Evolutionary conservation across 805 yeast species (phyloP), one percentile per base, ranked within the genome.

Genomic region (Hanseniaspora nectarophila): DNA sequence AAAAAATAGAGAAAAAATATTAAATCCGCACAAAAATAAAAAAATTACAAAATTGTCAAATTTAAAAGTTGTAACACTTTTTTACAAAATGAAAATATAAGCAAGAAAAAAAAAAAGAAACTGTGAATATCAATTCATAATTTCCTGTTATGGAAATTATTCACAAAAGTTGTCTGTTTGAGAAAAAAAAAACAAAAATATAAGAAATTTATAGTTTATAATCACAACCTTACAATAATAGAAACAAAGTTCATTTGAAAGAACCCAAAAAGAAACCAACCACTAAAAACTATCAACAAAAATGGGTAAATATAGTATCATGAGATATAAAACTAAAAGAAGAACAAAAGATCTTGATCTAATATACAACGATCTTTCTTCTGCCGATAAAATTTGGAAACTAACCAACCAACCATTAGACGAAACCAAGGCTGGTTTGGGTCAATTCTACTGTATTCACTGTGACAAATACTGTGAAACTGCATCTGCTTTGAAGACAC

Each of bases 381-480:
- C 79, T 3, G 72, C 75, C 37, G 83, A 80, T 35, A 69, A 81
- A n/a, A 81, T 87, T 52, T 66, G 73, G 53, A 70, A 73, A 39
- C 72, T 88, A 54, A 76, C 85, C 63, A 81, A 84, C 63, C 97
- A 90, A 67, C 84, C 86, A 5, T 66, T 85, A 53, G 96, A 90
- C 66, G 97, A 90, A 68, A 78, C 80, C 42, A 82, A 82, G 63
- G 89, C 97, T 0, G 99, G 99, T 1, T 70, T 92, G 58, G 99
- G 96, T 15, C 97, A 92, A 67, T 82, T 78, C 67, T 92, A 86
- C 67, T 92, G 97, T 67, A 74, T 92, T 51, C 95, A 88, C 57
- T 92, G 99, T 73, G 94, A 95, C 45, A 85, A 82, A 64, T 87
- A 92, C 67, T 87, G 80, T 62, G 96, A 89, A 64, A 80, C 81